These are phyloP conservation scores for Picochlorum sp. DNA, from an alignment of 139 green algal genomes.

Conservation along the genomic window DNA sequence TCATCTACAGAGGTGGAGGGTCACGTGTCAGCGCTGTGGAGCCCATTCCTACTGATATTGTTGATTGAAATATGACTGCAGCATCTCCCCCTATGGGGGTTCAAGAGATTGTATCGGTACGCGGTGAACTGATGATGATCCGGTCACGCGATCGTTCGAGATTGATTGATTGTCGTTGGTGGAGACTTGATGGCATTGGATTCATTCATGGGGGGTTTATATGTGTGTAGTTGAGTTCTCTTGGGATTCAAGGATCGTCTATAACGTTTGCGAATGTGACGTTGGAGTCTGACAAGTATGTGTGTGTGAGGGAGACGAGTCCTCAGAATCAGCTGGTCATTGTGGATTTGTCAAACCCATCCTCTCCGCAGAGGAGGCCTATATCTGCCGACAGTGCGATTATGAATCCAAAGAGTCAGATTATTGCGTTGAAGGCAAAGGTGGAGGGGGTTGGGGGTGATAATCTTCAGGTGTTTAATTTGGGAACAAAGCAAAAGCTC, in stretches of 20 bases:
- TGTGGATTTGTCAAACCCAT: conserved; percentile 77
- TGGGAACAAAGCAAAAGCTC: conserved; percentile 97
- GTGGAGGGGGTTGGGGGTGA: conserved; percentile 53
- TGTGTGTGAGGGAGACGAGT: conserved; percentile 91
- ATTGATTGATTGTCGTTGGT: no score
- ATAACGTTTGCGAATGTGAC: conserved; percentile 98
- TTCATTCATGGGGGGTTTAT: background rate
- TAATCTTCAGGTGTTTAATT: conserved; percentile 97
- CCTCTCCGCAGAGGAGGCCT: conserved; percentile 68
- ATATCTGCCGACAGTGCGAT: conserved; percentile 96
- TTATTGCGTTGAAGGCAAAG: conserved; percentile 91
- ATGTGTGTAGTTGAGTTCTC: conserved; percentile 70
- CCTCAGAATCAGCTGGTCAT: conserved; percentile 62
- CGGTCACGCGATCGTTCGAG: no score
- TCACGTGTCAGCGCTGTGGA: conserved; percentile 5
- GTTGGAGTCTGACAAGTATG: conserved; percentile 94
- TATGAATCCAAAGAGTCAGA: conserved; percentile 87
- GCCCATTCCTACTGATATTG: background rate
- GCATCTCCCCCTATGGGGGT: conserved; percentile 13
- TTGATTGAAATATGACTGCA: background rate
- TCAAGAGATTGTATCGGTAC: conserved; percentile 26
- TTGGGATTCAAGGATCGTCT: conserved; percentile 80
- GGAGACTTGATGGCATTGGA: no score
- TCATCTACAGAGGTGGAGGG: background rate
- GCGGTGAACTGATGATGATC: background rate